Percentiles rank a stretch among this genome's conserved stretches.
phyloP scores from a whole-genome alignment of 2,329 filamentous ascomycete genomes.

The Aspergillus ochraceoroseus region DNA sequence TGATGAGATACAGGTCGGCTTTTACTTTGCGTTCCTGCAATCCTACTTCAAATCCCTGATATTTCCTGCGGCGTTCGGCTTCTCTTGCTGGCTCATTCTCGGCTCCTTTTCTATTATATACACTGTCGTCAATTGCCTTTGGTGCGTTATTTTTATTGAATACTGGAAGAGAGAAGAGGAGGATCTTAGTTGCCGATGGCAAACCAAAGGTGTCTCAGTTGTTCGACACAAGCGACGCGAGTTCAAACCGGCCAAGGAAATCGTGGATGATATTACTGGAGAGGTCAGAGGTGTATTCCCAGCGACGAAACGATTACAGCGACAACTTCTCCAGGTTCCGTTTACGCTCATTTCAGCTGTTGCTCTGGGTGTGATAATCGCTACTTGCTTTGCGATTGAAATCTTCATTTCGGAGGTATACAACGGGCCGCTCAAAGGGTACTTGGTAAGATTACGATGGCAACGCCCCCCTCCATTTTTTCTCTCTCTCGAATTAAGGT shows the following conservation, averaged over 20 bases:
- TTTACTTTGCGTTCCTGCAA: slow-evolving; percentile 93
- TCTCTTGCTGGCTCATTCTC: slow-evolving; percentile 73
- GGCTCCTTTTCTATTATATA: slow-evolving; percentile 82
- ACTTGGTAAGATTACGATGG: slow-evolving; percentile 66
- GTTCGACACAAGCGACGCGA: slow-evolving; percentile 73
- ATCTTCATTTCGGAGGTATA: slow-evolving; percentile 97
- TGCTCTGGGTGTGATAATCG: slow-evolving; percentile 78
- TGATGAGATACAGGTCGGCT: slow-evolving; percentile 59
- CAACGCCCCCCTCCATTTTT: no score
- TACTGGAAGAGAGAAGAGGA: slow-evolving; percentile 94
- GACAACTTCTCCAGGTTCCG: slow-evolving; percentile 79
- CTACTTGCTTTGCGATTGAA: slow-evolving; percentile 86
- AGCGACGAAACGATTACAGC: slow-evolving; percentile 67
- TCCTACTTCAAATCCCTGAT: slow-evolving; percentile 86
- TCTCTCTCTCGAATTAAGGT: no score
- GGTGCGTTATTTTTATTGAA: slow-evolving; percentile 86
- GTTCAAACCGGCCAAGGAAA: slow-evolving; percentile 73
- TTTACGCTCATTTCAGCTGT: slow-evolving; percentile 74
- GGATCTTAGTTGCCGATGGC: slow-evolving; percentile 85
- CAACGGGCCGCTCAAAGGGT: slow-evolving; percentile 78
- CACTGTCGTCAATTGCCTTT: slow-evolving; percentile 71
- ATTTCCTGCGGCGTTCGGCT: slow-evolving; percentile 75
- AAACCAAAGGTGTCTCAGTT: slow-evolving; percentile 75
- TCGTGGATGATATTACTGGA: slow-evolving; percentile 75
- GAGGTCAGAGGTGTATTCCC: slow-evolving; percentile 74